Evolutionary conservation across 2,329 filamentous ascomycete species (phyloP).

Genomic region (Fusarium graminum): DNA sequence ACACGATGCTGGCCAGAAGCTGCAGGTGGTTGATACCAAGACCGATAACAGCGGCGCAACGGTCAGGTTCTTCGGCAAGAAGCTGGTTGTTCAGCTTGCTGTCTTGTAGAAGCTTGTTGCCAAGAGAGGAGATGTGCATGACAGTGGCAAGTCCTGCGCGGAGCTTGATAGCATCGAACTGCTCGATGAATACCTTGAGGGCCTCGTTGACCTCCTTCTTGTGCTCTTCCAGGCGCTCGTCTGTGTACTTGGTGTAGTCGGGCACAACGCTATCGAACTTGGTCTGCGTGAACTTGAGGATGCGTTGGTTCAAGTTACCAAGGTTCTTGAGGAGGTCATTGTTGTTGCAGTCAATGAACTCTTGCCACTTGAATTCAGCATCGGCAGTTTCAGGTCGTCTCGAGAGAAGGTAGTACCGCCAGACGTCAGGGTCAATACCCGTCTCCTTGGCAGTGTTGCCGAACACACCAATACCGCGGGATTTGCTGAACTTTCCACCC

Average conservation of each 20-base stretch:
- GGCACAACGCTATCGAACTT: constrained; percentile 80
- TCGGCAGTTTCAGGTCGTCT: constrained; percentile 88
- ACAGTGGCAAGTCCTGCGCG: constrained; percentile 74
- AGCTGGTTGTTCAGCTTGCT: constrained; percentile 68
- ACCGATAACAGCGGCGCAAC: constrained; percentile 73
- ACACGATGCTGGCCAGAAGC: constrained; percentile 81
- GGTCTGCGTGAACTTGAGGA: constrained; percentile 81
- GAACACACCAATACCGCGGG: constrained; percentile 89
- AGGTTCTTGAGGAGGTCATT: constrained; percentile 84
- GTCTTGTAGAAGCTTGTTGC: constrained; percentile 65
- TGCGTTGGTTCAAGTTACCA: constrained; percentile 80
- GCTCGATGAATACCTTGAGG: constrained; percentile 74
- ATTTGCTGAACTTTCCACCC: constrained; percentile 93
- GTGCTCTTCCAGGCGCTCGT: constrained; percentile 66
- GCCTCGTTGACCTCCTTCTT: constrained; percentile 74
- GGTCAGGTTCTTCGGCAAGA: constrained; percentile 66
- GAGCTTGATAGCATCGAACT: constrained; percentile 79
- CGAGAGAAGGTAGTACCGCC: constrained; percentile 90
- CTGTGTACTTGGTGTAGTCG: constrained; percentile 68
- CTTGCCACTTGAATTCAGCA: constrained; percentile 89
- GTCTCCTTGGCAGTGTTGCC: constrained; percentile 90
- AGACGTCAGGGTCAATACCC: constrained; percentile 87
- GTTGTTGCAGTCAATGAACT: constrained; percentile 88
- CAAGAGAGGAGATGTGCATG: constrained; percentile 73
- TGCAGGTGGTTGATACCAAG: constrained; percentile 87